Percentiles rank a stretch among this genome's conserved stretches.
Evolutionary conservation across 768 basidiomycete species (phyloP).

Genomic region (Phaeotremella skinneri): DNA sequence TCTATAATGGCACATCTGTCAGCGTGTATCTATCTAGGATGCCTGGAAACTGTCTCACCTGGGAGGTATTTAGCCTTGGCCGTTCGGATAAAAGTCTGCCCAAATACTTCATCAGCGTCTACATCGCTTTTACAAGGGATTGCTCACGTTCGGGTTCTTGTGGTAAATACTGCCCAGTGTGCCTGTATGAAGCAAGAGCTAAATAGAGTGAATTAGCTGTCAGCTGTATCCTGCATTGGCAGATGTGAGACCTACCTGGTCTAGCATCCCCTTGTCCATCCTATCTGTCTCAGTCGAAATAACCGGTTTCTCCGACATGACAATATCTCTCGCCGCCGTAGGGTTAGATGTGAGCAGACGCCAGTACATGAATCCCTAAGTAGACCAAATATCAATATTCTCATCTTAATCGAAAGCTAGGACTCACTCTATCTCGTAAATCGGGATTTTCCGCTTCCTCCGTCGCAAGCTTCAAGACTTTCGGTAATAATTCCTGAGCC

Average conservation of each 20-base stretch:
- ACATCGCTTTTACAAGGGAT: background rate
- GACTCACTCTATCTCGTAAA: constrained; percentile 70
- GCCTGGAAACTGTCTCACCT: constrained; percentile 12
- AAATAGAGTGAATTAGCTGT: background rate
- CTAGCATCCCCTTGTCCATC: constrained; percentile 94
- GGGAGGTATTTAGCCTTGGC: constrained; percentile 74
- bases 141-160: constrained; percentile 76
- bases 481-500: constrained; percentile 85
- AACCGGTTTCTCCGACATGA: constrained; percentile 86
- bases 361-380: constrained; percentile 96
- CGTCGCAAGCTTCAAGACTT: constrained; percentile 93
- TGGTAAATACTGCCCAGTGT: constrained; percentile 95
- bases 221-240: background rate
- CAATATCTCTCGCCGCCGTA: constrained; percentile 79
- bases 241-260: constrained; percentile 59
- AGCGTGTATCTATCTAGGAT: background rate
- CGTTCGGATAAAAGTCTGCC: constrained; percentile 89
- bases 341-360: constrained; percentile 92
- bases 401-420: background rate
- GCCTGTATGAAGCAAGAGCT: constrained; percentile 75
- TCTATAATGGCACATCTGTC: constrained; percentile 54
- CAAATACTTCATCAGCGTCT: background rate
- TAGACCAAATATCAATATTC: background rate
- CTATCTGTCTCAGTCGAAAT: constrained; percentile 98
- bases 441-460: constrained; percentile 99